Base-by-base conservation (phyloP, 129 eudicot species). In the Lactuca sativa region DNA sequence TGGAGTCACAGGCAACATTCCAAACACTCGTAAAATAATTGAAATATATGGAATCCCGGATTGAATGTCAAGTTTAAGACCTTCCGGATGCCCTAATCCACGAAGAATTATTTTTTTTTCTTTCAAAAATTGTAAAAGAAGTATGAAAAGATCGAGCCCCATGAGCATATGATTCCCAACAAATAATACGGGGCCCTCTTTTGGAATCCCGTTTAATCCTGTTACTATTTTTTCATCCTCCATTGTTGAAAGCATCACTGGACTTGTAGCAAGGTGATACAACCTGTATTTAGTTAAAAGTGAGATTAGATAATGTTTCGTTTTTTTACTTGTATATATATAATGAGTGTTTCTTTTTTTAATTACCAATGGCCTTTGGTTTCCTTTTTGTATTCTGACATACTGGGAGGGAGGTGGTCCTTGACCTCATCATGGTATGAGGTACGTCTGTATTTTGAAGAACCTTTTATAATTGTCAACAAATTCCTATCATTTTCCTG, bases 81-180 rank as follows among this genome's bases (percentile, higher is more conserved):
- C 65, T 36, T 85, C 41, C 14, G 91, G 90, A 69, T 88, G 93
- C n/a, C 95, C 92, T 53, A 92, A 33, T 9, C 96, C 97, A 65
- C 87, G 91, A 73, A 86, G 79, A 65, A 78, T 17, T 70, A 82
- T 64, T 34, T 77, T 82, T 76, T 84, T 88, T 76, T 86, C 85
- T 73, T 56, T 72, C 64, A 92, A 74, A 71, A 86, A 88, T 17
- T 64, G 78, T 54, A 78, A 80, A 59, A 92, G 60, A 15, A 92
- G 73, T 37, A 87, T 78, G 37, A 47, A 47, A 44, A 89, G 85
- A 74, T 92, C 98, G 10, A 84, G 33, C 7, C 98, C 98, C 83
- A 89, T 59, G 33, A 92, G 80, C 95, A 86, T 89, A 72, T 89
- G 96, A 78, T 89, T 80, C 40, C 96, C 95, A 67, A 92, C 96